Percentiles rank a stretch among this genome's conserved stretches.
phyloP scores from a whole-genome alignment of 768 basidiomycete species.

The Rhizopogon salebrosus region DNA sequence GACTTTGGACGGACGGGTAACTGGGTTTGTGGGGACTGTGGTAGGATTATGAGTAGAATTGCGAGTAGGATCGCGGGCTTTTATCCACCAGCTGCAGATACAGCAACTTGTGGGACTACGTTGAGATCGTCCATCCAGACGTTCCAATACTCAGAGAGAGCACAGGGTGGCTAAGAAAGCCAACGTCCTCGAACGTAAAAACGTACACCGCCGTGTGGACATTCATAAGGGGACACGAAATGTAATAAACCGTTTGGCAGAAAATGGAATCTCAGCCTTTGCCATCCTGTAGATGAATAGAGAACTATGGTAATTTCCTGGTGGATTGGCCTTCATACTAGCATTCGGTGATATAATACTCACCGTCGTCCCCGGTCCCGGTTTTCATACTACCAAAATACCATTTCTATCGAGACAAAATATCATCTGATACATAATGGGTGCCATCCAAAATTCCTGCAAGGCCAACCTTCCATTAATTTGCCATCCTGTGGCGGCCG shows the following conservation, averaged over 20 bases:
- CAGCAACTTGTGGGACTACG: background rate
- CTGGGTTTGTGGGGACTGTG: constrained; percentile 6
- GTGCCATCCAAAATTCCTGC: background rate
- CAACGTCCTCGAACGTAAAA: background rate
- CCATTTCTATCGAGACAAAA: background rate
- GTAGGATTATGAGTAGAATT: background rate
- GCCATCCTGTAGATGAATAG: background rate
- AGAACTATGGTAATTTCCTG: background rate
- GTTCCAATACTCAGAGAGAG: background rate
- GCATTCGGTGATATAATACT: background rate
- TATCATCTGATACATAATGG: no score
- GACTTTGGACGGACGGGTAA: constrained; percentile 10
- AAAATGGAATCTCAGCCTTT: background rate
- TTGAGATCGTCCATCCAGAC: background rate
- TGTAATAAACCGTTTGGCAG: no score
- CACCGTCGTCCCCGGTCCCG: background rate
- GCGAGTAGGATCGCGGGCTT: background rate
- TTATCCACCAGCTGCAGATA: background rate
- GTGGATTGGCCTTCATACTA: no score
- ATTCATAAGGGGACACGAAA: background rate
- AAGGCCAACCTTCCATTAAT: background rate
- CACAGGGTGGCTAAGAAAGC: background rate
- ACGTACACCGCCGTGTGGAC: background rate
- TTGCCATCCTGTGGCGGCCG: background rate
- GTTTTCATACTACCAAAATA: no score